Percentiles rank a stretch among this genome's conserved stretches.
These are phyloP conservation scores for Exsudoporus floridanus DNA, from an alignment of 1,284 basidiomycete species.

Conservation along the genomic window DNA sequence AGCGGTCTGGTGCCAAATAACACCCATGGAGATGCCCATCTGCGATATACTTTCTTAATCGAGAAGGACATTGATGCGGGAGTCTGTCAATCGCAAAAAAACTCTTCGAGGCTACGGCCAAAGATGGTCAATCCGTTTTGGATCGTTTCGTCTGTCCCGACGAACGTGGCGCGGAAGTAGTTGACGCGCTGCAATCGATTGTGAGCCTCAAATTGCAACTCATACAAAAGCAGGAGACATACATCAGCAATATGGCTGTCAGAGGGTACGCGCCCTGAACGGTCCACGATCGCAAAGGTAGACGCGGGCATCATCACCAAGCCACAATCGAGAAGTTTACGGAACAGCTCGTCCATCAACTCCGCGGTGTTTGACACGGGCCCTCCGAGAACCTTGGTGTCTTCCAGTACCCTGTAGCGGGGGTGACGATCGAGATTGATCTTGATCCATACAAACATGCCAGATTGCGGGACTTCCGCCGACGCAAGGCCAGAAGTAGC, in stretches of 20 bases:
- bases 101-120: slow-evolving; percentile 28
- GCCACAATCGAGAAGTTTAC: slow-evolving; percentile 30
- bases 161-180: slow-evolving; percentile 34
- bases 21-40: neutral
- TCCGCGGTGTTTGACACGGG: slow-evolving; percentile 34
- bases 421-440: slow-evolving; percentile 33
- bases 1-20: neutral
- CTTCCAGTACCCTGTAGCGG: slow-evolving; percentile 25
- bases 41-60: too few species aligned
- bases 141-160: slow-evolving; percentile 35
- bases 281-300: slow-evolving; percentile 34
- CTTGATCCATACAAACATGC: slow-evolving; percentile 40
- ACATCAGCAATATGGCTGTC: slow-evolving; percentile 30
- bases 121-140: slow-evolving; percentile 31
- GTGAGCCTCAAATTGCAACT: neutral
- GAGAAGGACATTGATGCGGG: neutral
- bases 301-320: slow-evolving; percentile 38
- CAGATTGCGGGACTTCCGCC: slow-evolving; percentile 33
- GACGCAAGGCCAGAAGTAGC: slow-evolving; percentile 22
- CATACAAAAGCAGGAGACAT: neutral
- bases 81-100: slow-evolving; percentile 24
- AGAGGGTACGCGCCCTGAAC: slow-evolving; percentile 14
- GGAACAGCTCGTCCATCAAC: slow-evolving; percentile 37
- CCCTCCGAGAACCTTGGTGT: slow-evolving; percentile 11
- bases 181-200: slow-evolving; percentile 28